A percentile compares a stretch with the other conserved stretches of the same genome.
These are phyloP conservation scores for Bothriochloa decipiens DNA, from an alignment of 176 grass and related monocot genomes.

Conservation along the genomic window DNA sequence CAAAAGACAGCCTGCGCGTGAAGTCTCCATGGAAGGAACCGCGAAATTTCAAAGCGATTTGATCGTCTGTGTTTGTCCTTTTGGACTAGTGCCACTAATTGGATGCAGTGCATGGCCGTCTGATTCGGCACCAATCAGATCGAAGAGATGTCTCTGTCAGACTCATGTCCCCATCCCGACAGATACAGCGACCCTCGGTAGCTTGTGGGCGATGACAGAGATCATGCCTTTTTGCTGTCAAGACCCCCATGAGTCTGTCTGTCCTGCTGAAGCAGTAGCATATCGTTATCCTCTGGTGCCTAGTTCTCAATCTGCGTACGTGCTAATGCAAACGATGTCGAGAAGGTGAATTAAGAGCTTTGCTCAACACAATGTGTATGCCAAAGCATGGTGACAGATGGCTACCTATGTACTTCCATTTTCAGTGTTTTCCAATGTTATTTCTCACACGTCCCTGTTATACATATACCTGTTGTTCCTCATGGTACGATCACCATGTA, in stretches of 20 bases:
- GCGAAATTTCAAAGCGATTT: neutral
- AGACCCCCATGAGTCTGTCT: no score
- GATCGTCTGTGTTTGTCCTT: neutral
- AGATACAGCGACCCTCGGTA: neutral
- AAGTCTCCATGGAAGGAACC: neutral
- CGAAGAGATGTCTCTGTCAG: no score
- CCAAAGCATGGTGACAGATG: no score
- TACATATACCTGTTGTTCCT: neutral
- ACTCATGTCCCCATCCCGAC: neutral
- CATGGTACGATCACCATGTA: neutral
- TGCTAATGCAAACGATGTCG: neutral
- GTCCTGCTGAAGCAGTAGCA: no score
- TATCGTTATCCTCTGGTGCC: neutral
- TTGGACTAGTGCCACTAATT: neutral
- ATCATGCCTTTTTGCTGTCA: neutral
- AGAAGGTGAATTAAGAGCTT: neutral
- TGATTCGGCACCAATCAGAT: neutral
- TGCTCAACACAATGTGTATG: no score
- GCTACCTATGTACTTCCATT: no score
- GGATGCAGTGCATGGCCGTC: neutral
- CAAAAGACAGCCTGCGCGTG: neutral
- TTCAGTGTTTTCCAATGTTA: neutral
- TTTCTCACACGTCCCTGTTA: neutral
- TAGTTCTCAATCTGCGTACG: no score
- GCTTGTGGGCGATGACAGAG: neutral